These are phyloP conservation scores for Platanthera zijinensis DNA, from an alignment of 106 monocot genomes.

Conservation along the genomic window DNA sequence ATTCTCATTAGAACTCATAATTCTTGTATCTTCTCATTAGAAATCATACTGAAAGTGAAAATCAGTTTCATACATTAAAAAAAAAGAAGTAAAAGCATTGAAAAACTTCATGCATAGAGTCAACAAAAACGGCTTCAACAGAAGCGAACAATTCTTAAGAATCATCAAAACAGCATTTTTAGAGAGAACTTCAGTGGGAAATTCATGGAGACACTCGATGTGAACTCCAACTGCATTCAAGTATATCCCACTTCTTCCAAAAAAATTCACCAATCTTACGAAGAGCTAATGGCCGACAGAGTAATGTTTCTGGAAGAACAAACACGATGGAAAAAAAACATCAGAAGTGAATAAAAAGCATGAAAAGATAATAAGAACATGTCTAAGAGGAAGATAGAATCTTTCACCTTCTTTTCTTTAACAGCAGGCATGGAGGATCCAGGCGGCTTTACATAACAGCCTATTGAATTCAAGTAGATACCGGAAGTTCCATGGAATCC, in stretches of 20 bases:
- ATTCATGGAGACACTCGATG: not conserved
- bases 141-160: too few relatives aligned
- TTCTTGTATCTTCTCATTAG: too few relatives aligned
- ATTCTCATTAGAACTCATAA: too few relatives aligned
- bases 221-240: conserved; percentile 21
- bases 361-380: too few relatives aligned
- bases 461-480: not conserved
- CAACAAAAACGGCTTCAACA: too few relatives aligned
- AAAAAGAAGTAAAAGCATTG: too few relatives aligned
- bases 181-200: not conserved
- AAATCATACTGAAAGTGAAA: too few relatives aligned
- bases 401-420: not conserved
- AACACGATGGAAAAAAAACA: not conserved
- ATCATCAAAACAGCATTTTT: too few relatives aligned
- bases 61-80: too few relatives aligned
- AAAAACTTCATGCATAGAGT: too few relatives aligned
- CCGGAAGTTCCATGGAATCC: not conserved
- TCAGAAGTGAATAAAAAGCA: not conserved
- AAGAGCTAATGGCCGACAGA: conserved; percentile 25
- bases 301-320: conserved; percentile 13
- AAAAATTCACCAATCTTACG: conserved; percentile 43
- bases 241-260: conserved; percentile 30
- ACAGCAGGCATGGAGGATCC: not conserved
- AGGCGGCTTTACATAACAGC: not conserved
- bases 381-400: too few relatives aligned